Conservation (phyloP, 208 protist genomes). For the Strigomonas culicis region DNA sequence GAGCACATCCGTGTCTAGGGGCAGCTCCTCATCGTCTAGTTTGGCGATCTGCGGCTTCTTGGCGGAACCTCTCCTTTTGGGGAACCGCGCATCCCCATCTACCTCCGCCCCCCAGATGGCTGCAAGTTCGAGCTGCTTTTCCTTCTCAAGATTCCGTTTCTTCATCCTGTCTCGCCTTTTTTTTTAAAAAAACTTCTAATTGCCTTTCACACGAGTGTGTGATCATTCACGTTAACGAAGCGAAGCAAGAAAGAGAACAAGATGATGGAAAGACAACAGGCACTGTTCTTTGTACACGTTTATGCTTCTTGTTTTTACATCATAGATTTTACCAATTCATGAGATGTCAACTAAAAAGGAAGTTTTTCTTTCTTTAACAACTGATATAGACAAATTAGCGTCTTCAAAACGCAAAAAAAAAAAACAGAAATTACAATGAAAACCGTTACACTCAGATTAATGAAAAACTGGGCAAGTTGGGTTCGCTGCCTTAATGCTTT, state of each 20-base stretch:
- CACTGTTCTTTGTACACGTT: not conserved
- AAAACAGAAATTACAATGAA: slow-evolving; percentile 1
- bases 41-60: slow-evolving; percentile 26
- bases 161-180: slow-evolving; percentile 32
- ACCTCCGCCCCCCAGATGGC: slow-evolving; percentile 85
- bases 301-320: too few species aligned
- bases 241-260: slow-evolving; percentile 1
- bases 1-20: slow-evolving; percentile 30
- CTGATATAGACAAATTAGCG: not conserved
- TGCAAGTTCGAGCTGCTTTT: slow-evolving; percentile 79
- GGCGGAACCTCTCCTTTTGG: slow-evolving; percentile 42
- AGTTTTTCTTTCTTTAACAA: too few species aligned
- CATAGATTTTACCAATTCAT: too few species aligned
- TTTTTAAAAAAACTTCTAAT: not conserved
- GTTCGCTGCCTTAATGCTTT: slow-evolving; percentile 53
- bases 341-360: too few species aligned
- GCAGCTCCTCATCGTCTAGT: slow-evolving; percentile 22
- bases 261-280: not conserved
- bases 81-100: slow-evolving; percentile 63
- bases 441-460: slow-evolving; percentile 12
- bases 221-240: slow-evolving; percentile 1
- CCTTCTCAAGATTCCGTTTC: slow-evolving; percentile 81
- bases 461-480: slow-evolving; percentile 67
- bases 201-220: not conserved
- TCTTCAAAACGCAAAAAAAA: not conserved